Evolutionary conservation across 2,329 filamentous ascomycete genomes (phyloP).

Genomic region (Calonectria pseudoturangicola): DNA sequence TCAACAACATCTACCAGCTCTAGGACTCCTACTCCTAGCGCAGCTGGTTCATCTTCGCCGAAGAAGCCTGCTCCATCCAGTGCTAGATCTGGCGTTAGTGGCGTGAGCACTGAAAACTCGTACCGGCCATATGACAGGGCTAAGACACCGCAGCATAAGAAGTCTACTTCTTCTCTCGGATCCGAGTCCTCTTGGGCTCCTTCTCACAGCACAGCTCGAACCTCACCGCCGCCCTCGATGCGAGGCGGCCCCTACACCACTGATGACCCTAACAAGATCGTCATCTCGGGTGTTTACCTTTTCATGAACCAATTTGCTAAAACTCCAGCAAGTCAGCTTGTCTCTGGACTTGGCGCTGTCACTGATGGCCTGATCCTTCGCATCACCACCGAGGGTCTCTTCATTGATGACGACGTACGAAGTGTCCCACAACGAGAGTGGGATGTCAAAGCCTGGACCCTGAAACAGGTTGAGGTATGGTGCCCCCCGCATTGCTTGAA

Average conservation of each 20-base stretch:
- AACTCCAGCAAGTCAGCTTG: slow-evolving; percentile 92
- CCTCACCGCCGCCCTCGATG: slow-evolving; percentile 87
- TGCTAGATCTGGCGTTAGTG: slow-evolving; percentile 75
- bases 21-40: slow-evolving; percentile 39
- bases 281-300: slow-evolving; percentile 93
- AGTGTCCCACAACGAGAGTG: slow-evolving; percentile 96
- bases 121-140: slow-evolving; percentile 86
- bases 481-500: slow-evolving; percentile 79
- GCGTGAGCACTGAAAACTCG: slow-evolving; percentile 79
- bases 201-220: slow-evolving; percentile 88
- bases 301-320: slow-evolving; percentile 93
- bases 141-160: slow-evolving; percentile 73
- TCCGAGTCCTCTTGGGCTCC: slow-evolving; percentile 92
- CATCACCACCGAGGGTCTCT: slow-evolving; percentile 94
- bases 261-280: slow-evolving; percentile 95
- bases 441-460: slow-evolving; percentile 98
- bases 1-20: slow-evolving; percentile 52
- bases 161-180: slow-evolving; percentile 79
- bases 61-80: slow-evolving; percentile 66
- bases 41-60: slow-evolving; percentile 47
- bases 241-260: slow-evolving; percentile 88
- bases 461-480: slow-evolving; percentile 94
- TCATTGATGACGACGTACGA: slow-evolving; percentile 96
- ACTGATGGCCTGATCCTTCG: slow-evolving; percentile 94
- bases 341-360: slow-evolving; percentile 88